These are phyloP conservation scores for Hyaloscypha hepaticicola DNA, from an alignment of 495 filamentous ascomycete genomes.

Conservation along the genomic window DNA sequence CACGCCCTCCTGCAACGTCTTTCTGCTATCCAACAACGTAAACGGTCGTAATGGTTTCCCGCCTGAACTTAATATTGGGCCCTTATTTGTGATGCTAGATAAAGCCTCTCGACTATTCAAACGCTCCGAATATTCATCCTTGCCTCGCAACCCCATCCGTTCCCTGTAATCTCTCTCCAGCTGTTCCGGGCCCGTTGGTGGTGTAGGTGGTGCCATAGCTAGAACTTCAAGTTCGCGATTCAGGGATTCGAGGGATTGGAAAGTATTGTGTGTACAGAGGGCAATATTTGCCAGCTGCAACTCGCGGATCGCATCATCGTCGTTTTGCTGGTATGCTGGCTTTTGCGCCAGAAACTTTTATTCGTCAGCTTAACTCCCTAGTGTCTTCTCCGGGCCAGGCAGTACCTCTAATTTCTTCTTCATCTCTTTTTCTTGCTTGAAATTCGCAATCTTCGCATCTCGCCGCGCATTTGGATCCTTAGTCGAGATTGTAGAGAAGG, in stretches of 20 bases:
- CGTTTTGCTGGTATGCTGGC: constrained; percentile 56
- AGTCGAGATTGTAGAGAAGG: constrained; percentile 67
- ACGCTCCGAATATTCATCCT: constrained; percentile 68
- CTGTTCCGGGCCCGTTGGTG: constrained; percentile 25
- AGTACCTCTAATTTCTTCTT: constrained; percentile 76
- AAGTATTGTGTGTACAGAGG: constrained; percentile 73
- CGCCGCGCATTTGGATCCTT: constrained; percentile 72
- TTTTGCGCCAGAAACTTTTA: constrained; percentile 59
- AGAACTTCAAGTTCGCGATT: constrained; percentile 82
- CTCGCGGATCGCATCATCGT: constrained; percentile 76
- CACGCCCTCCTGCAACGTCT: constrained; percentile 76
- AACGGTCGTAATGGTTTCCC: constrained; percentile 92
- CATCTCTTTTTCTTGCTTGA: constrained; percentile 81
- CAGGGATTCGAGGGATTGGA: constrained; percentile 80
- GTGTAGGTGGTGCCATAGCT: constrained; percentile 55
- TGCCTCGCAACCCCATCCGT: constrained; percentile 41
- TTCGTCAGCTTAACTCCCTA: not conserved
- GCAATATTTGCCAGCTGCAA: constrained; percentile 74
- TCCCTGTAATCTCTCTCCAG: constrained; percentile 45
- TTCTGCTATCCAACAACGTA: constrained; percentile 75
- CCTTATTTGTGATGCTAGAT: constrained; percentile 50
- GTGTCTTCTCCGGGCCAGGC: not conserved
- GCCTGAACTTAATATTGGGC: constrained; percentile 74
- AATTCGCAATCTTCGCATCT: constrained; percentile 81
- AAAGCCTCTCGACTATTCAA: constrained; percentile 64